Evolutionary conservation across 164 flowering plant genomes (phyloP).

Genomic region (Vitis labrusca): DNA sequence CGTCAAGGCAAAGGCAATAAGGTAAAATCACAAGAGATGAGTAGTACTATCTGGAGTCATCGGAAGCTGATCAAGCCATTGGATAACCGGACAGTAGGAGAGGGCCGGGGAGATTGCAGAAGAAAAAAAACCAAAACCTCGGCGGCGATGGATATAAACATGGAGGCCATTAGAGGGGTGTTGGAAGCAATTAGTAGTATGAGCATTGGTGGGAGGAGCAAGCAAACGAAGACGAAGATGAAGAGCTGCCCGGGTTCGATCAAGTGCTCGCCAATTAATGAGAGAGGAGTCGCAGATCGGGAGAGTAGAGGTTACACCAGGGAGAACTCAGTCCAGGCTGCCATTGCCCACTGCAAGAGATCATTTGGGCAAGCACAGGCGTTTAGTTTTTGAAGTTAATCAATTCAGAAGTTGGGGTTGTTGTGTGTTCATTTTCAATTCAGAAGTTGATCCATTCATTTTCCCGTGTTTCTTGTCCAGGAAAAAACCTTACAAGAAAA

Average conservation of each 20-base stretch:
- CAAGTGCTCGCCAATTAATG: conserved; percentile 13
- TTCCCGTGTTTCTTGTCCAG: too few species aligned
- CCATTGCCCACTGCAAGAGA: conserved; percentile 41
- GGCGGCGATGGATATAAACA: conserved; percentile 3
- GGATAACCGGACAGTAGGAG: not conserved
- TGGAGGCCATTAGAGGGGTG: conserved; percentile 12
- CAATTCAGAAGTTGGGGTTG: too few species aligned
- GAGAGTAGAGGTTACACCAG: not conserved
- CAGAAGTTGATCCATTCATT: too few species aligned
- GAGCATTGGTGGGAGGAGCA: not conserved
- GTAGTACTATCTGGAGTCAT: too few species aligned
- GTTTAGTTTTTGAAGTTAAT: not conserved
- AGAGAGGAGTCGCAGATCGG: not conserved
- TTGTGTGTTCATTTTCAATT: too few species aligned
- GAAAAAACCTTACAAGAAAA: too few species aligned
- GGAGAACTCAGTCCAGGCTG: conserved; percentile 31
- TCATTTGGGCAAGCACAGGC: not conserved
- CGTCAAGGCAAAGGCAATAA: not conserved
- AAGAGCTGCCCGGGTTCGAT: conserved; percentile 10
- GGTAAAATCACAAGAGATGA: not conserved
- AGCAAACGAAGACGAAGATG: not conserved
- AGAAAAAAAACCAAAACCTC: not conserved
- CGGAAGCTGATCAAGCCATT: not conserved
- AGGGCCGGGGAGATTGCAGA: not conserved
- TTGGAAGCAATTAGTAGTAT: conserved; percentile 3